These are phyloP conservation scores for Colletotrichum gloeosporioides DNA, from an alignment of 2,329 filamentous ascomycete species.

Conservation along the genomic window DNA sequence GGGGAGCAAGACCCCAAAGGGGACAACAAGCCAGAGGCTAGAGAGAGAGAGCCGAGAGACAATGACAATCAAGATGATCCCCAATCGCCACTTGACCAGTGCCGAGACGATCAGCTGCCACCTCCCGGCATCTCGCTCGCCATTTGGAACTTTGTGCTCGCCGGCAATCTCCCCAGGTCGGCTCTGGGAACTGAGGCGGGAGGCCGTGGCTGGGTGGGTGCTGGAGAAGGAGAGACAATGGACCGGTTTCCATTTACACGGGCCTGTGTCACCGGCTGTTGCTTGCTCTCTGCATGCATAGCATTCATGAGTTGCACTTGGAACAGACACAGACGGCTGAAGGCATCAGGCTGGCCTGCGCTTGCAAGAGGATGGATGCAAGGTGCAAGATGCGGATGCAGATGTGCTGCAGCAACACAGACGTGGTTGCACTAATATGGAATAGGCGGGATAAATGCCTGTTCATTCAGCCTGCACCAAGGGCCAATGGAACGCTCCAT, in stretches of 20 bases:
- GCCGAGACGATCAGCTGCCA: conserved; percentile 16
- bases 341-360: not conserved
- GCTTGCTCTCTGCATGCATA: not conserved
- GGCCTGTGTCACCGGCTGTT: not conserved
- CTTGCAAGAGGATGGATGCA: not conserved
- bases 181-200: not conserved
- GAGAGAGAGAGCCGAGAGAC: not conserved
- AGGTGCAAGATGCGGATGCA: not conserved
- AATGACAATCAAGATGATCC: conserved; percentile 1
- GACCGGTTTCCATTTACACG: not conserved
- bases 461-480: not conserved
- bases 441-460: not conserved
- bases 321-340: not conserved
- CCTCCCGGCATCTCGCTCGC: not conserved
- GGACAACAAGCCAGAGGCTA: not conserved
- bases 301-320: not conserved
- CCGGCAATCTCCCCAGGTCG: not conserved
- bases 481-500: not conserved
- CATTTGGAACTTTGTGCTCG: not conserved
- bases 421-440: not conserved
- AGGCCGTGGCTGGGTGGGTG: not conserved
- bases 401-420: conserved; percentile 5
- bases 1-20: not conserved
- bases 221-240: not conserved
- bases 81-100: not conserved